phyloP scores from a whole-genome alignment of 306 rosid genomes.

The Malus orientalis region DNA sequence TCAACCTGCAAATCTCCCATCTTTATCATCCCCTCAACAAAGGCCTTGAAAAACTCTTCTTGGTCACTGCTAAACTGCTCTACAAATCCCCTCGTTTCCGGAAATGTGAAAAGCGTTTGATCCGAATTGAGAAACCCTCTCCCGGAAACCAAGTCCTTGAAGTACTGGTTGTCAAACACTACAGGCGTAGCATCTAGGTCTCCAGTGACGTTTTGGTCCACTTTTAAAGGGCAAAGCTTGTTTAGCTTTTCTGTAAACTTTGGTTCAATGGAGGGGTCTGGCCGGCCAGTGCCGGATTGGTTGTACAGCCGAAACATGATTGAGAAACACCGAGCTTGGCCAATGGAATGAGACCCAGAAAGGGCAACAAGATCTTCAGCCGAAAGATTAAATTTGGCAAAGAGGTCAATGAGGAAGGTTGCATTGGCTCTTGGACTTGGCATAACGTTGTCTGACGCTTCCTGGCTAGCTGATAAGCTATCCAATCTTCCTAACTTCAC shows the following conservation, averaged over 20 bases:
- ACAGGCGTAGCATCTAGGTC: slow-evolving; percentile 69
- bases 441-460: slow-evolving; percentile 63
- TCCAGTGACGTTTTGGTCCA: slow-evolving; percentile 68
- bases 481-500: slow-evolving; percentile 82
- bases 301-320: slow-evolving; percentile 89
- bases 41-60: slow-evolving; percentile 40
- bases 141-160: slow-evolving; percentile 73
- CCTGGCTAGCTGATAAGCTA: slow-evolving; percentile 63
- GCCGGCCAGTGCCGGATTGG: slow-evolving; percentile 62
- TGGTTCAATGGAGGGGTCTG: slow-evolving; percentile 70
- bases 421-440: slow-evolving; percentile 93
- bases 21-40: slow-evolving; percentile 70
- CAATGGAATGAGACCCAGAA: slow-evolving; percentile 87
- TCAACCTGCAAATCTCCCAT: slow-evolving; percentile 77
- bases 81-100: slow-evolving; percentile 37
- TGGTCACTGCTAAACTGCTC: slow-evolving; percentile 38
- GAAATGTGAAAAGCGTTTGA: slow-evolving; percentile 67
- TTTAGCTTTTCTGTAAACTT: slow-evolving; percentile 36
- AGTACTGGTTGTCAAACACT: slow-evolving; percentile 73
- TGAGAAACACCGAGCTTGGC: slow-evolving; percentile 82
- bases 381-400: slow-evolving; percentile 36
- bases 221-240: slow-evolving; percentile 51
- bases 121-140: slow-evolving; percentile 86
- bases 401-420: slow-evolving; percentile 52
- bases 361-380: slow-evolving; percentile 73